Evolutionary conservation across 1,284 basidiomycete genomes (phyloP).

Genomic region (Heterobasidion parviporum): DNA sequence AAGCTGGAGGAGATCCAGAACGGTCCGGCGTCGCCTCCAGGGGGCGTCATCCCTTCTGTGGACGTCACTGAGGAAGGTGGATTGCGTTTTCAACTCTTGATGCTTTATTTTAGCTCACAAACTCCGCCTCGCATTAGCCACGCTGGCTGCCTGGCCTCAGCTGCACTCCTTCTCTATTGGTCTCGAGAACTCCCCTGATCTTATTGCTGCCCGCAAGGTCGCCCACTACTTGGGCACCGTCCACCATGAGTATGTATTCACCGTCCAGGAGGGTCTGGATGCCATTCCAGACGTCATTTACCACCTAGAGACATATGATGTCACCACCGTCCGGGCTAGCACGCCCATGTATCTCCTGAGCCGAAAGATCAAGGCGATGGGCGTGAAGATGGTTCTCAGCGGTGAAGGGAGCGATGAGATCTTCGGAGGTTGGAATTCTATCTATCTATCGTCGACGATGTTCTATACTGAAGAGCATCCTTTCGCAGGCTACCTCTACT

Average conservation of each 20-base stretch:
- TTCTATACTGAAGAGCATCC: background rate
- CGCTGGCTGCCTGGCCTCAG: conserved; percentile 89
- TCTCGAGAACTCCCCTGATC: conserved; percentile 91
- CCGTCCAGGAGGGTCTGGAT: conserved; percentile 96
- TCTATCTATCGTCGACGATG: background rate
- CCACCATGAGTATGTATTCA: conserved; percentile 98
- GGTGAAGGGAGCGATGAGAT: conserved; percentile 99
- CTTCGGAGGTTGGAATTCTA: conserved; percentile 63
- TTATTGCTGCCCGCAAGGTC: conserved; percentile 90
- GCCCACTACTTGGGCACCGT: conserved; percentile 92
- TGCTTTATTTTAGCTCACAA: background rate
- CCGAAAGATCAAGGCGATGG: conserved; percentile 99
- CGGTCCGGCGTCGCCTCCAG: conserved; percentile 48
- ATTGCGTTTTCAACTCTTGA: background rate
- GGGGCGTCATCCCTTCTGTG: conserved; percentile 14
- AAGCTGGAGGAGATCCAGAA: conserved; percentile 45
- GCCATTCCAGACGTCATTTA: conserved; percentile 98
- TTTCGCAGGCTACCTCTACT: conserved; percentile 88
- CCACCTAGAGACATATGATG: conserved; percentile 98
- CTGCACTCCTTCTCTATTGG: conserved; percentile 98
- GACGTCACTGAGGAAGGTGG: conserved; percentile 47
- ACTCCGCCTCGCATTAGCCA: conserved; percentile 33
- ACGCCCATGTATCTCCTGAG: conserved; percentile 97
- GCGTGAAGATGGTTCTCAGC: conserved; percentile 99
- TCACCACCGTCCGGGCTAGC: conserved; percentile 96